Base-by-base conservation (phyloP, 2,329 filamentous ascomycete species). In the Talaromyces marneffei region DNA sequence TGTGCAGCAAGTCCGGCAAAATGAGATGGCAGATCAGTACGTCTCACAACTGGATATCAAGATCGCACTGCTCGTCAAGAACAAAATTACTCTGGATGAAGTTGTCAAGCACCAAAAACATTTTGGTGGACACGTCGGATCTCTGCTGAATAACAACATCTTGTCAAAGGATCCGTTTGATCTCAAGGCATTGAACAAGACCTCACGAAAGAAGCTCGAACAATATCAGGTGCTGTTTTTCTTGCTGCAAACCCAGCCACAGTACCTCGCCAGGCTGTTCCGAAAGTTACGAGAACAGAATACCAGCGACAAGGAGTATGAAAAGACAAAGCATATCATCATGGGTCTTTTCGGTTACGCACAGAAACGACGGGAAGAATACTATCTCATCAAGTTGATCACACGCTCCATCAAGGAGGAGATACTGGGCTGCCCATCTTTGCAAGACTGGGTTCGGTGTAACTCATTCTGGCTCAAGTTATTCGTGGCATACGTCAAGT, bases 21-120 rank as follows among this genome's bases (percentile, higher is more conserved):
- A 99, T 70, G 94, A 99, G 77, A 87, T 96, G 80, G 86, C 95
- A 40, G 94, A 99, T 77, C 92, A 97, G 73, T 99, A 99, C 71
- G 96, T 99, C 67, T 92, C 96, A 69, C 94, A 99, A 73, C 84
- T 99, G 37, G 95, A 99, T 72, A 96, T 99, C 81, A 99, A 99
- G 79, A 99, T 99, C 73, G 94, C 94, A 1, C 84, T 99, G 2
- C 83, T 99, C 18, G 94, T 99, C 69, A 97, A 97, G 83, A 99
- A 99, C 84, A 99, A 99, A 77, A 99, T 99, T 70, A 97, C 94
- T 0, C 83, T 99, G 3, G 94, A 99, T 71, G 95, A 99, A 77
- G 94, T 99, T 29, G 90, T 99, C 60, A 91, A 92, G 69, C 94
- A 97, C 72, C 94, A 99, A 72, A 93, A 89, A 79, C 95, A 96